Conservation (phyloP, 1,139 yeast species). For the Geotrichum cucujoidarum region DNA sequence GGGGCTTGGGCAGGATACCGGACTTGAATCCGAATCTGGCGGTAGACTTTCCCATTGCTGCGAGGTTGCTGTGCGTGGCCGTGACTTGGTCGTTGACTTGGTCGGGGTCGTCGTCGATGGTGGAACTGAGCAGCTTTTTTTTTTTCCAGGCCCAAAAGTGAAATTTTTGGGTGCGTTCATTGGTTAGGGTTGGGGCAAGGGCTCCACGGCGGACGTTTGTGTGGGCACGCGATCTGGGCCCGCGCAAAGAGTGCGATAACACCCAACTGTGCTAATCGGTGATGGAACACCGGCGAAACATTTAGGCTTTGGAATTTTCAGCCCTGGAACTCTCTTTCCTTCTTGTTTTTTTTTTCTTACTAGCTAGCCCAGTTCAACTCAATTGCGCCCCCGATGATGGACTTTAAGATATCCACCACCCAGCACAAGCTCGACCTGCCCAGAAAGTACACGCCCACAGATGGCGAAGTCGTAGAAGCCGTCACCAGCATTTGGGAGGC, state of each 20-base stretch:
- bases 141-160: constrained; percentile 3
- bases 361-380: not conserved
- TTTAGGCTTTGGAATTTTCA: too few relatives aligned
- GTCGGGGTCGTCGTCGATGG: not conserved
- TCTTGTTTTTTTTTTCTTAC: not conserved
- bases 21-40: constrained; percentile 55
- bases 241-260: too few relatives aligned
- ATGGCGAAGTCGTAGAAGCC: constrained; percentile 57
- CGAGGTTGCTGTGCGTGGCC: not conserved
- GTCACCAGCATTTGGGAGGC: constrained; percentile 60
- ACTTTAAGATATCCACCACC: not conserved
- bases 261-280: not conserved
- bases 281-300: too few relatives aligned
- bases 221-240: too few relatives aligned
- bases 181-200: constrained; percentile 8
- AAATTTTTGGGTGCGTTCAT: constrained; percentile 13
- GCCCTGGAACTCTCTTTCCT: too few relatives aligned
- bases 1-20: constrained; percentile 74
- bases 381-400: too few relatives aligned
- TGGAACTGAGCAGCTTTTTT: too few relatives aligned
- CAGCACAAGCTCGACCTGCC: not conserved
- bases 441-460: constrained; percentile 45
- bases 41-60: constrained; percentile 43
- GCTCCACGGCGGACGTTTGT: too few relatives aligned
- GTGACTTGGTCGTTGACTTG: not conserved